Evolutionary conservation across 2,329 filamentous ascomycete species (phyloP), one percentile per base, ranked within the genome.

Genomic region (Xylogone sp.): DNA sequence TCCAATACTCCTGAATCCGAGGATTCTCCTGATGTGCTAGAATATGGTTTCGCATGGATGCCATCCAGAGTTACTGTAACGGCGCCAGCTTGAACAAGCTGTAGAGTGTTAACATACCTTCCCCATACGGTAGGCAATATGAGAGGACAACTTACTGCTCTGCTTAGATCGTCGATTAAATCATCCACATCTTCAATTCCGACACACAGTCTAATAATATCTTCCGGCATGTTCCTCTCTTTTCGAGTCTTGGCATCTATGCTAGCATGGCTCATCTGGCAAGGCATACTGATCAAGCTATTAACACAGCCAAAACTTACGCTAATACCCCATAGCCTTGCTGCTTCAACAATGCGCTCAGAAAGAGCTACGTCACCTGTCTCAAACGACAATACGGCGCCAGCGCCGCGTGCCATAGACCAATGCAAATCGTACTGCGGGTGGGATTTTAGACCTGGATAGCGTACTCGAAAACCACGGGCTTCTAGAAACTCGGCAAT

Each of bases 251-350:
- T 96, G 53, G 91, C 89, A 67, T 97, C 94, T 65, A 99, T 99
- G 67, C 90, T 96, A 39, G 94, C 94, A 71, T 99, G 94, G 72
- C 93, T 97, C 95, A 99, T 99, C 65, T 93, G 91, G 74, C 94
- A 99, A 8, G 94, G 93, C 93, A 99, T 97, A 74, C 92, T 97
- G 71, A 99, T 99, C 69, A 99, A 75, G 68, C 90, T 96, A 75
- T 99, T 99, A 59, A 99, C 94, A 68, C 94, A 97, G 45, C 94
- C 94, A 68, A 99, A 99, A 65, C 90, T 96, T 53, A 99, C 94
- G 59, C 89, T 95, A 62, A 99, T 99, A 29, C 88, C 91, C 85
- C 90, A 99, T 27, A 99, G 76, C 58, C 88, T 84, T 2, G 94
- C 89, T 24, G 88, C 89, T 73, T 97, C 94, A 4, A 99, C 94